A percentile compares a stretch with the other conserved stretches of the same genome.
These are phyloP conservation scores for Lactifluus volemus DNA, from an alignment of 768 basidiomycete genomes.

Conservation along the genomic window DNA sequence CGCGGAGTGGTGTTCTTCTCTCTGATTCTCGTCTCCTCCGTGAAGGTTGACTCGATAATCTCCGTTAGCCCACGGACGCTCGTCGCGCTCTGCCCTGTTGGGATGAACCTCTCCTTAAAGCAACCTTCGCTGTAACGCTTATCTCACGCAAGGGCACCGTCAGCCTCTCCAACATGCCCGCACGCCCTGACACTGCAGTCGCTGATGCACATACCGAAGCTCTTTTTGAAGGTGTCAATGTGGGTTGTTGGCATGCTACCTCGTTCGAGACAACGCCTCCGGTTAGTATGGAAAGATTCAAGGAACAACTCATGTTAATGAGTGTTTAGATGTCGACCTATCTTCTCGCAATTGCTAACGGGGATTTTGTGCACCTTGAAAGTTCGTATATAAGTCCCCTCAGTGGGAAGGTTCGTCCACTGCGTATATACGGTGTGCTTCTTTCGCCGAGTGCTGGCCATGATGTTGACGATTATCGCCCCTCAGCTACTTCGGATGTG, in stretches of 20 bases:
- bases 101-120: slow-evolving; percentile 90
- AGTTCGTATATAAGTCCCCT: slow-evolving; percentile 70
- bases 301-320: background rate
- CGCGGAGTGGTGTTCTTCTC: background rate
- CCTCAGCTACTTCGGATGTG: slow-evolving; percentile 64
- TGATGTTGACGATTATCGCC: slow-evolving; percentile 8
- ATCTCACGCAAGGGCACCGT: slow-evolving; percentile 69
- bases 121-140: slow-evolving; percentile 69
- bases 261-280: slow-evolving; percentile 74
- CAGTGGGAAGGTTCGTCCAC: slow-evolving; percentile 69
- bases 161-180: slow-evolving; percentile 84
- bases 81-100: slow-evolving; percentile 80
- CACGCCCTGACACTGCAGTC: slow-evolving; percentile 41
- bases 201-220: slow-evolving; percentile 22
- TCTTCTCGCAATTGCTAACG: slow-evolving; percentile 82
- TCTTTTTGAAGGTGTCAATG: slow-evolving; percentile 24
- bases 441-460: background rate
- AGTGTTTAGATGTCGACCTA: slow-evolving; percentile 65
- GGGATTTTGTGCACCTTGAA: slow-evolving; percentile 65
- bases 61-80: slow-evolving; percentile 71
- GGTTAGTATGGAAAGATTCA: slow-evolving; percentile 25
- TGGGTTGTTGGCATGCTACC: slow-evolving; percentile 68
- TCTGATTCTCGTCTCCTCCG: background rate
- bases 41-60: background rate
- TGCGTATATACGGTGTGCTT: slow-evolving; percentile 67